Percentiles rank a stretch among this genome's conserved stretches.
Conservation (phyloP, 306 rosid species). For the Vigna unguiculata region DNA sequence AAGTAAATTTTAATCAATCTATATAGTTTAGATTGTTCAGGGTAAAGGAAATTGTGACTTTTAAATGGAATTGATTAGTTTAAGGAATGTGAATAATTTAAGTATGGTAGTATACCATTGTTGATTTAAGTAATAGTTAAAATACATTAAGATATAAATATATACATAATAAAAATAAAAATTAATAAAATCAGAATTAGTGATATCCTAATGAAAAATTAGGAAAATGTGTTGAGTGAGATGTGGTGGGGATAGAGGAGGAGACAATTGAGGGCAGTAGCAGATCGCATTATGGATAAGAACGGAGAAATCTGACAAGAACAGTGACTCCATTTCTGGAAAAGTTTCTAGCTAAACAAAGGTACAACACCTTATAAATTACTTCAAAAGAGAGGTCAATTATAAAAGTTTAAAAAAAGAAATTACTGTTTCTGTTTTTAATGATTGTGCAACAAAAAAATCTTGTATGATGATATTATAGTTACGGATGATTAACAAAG, state of each 20-base stretch:
- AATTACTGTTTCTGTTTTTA: too few species aligned
- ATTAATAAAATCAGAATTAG: neutral
- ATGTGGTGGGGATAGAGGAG: neutral
- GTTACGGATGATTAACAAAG: too few species aligned
- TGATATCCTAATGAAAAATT: too few species aligned
- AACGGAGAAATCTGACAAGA: neutral
- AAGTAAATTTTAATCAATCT: neutral
- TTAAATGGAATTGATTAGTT: neutral
- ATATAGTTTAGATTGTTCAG: neutral
- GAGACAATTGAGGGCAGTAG: neutral
- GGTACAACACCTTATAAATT: too few species aligned
- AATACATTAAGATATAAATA: too few species aligned
- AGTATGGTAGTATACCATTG: neutral
- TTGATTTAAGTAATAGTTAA: too few species aligned
- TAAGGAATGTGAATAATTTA: neutral
- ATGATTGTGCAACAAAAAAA: too few species aligned
- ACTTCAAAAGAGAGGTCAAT: too few species aligned
- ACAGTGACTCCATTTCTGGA: neutral
- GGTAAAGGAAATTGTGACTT: neutral
- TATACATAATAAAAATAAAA: too few species aligned
- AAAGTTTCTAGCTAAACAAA: neutral
- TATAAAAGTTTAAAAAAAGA: too few species aligned
- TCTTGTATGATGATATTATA: too few species aligned
- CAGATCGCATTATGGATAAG: conserved; percentile 4
- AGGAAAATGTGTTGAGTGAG: too few species aligned